Conservation (phyloP, 176 grass and related monocot species). For the Cymbopogon citratus region DNA sequence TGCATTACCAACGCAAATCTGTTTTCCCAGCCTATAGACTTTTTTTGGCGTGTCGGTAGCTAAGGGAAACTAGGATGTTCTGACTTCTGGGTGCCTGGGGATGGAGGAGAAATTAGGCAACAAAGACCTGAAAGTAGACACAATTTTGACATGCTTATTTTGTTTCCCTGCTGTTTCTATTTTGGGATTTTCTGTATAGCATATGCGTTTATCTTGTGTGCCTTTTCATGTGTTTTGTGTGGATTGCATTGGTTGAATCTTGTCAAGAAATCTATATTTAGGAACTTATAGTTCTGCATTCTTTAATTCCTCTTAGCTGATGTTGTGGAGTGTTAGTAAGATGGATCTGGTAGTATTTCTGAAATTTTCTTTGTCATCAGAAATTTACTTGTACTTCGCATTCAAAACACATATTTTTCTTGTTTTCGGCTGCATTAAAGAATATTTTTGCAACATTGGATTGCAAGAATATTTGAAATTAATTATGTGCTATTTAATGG, state of each 20-base stretch:
- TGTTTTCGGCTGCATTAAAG: neutral
- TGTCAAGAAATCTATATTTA: slow-evolving; percentile 1
- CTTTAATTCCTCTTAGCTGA: neutral
- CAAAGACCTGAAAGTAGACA: neutral
- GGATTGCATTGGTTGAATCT: neutral
- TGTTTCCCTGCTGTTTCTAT: neutral
- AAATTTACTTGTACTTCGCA: neutral
- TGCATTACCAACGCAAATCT: neutral
- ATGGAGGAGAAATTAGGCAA: neutral
- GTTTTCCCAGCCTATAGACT: neutral
- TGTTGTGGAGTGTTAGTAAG: neutral
- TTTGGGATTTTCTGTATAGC: neutral
- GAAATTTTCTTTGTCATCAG: neutral
- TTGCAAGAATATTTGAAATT: neutral
- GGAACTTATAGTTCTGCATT: neutral
- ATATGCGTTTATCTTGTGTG: neutral
- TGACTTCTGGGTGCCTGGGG: neutral
- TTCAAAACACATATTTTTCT: neutral
- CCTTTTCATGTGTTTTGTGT: neutral
- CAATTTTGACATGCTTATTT: neutral
- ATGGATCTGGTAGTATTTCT: neutral
- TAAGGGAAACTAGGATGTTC: neutral
- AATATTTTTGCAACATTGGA: neutral
- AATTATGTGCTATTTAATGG: neutral
- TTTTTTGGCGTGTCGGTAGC: neutral